These are phyloP conservation scores for Dendrobium officinale DNA, from an alignment of 106 monocot species.

Conservation along the genomic window DNA sequence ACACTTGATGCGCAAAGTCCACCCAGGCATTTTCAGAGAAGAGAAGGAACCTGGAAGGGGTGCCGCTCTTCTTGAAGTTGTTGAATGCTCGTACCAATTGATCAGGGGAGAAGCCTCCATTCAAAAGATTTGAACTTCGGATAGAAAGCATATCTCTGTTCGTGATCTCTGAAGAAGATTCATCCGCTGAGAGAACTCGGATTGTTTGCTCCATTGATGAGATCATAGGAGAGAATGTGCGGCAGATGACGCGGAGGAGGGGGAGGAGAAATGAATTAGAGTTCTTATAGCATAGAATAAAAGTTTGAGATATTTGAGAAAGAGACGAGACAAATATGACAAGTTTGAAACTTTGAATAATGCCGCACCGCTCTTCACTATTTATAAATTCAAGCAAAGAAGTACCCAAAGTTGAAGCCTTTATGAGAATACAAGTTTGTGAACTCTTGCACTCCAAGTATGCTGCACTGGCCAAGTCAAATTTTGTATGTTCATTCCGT, in stretches of 20 bases:
- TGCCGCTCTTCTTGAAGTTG: slow-evolving; percentile 42
- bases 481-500: background rate
- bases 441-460: background rate
- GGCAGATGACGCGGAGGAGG: background rate
- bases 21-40: slow-evolving; percentile 31
- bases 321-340: background rate
- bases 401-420: background rate
- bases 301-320: background rate
- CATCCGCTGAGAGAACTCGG: background rate
- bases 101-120: background rate
- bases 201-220: background rate
- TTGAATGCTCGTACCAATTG: slow-evolving; percentile 19
- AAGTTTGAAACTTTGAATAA: background rate
- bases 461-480: background rate
- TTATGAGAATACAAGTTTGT: background rate
- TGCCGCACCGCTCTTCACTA: background rate
- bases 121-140: background rate
- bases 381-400: background rate
- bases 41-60: slow-evolving; percentile 41
- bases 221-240: background rate
- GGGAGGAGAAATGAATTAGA: background rate
- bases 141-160: background rate
- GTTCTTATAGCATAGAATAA: too few species aligned
- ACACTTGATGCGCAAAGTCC: slow-evolving; percentile 38
- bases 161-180: background rate